Evolutionary conservation across 495 filamentous ascomycete genomes (phyloP).

Genomic region (Xylaria cubensis): DNA sequence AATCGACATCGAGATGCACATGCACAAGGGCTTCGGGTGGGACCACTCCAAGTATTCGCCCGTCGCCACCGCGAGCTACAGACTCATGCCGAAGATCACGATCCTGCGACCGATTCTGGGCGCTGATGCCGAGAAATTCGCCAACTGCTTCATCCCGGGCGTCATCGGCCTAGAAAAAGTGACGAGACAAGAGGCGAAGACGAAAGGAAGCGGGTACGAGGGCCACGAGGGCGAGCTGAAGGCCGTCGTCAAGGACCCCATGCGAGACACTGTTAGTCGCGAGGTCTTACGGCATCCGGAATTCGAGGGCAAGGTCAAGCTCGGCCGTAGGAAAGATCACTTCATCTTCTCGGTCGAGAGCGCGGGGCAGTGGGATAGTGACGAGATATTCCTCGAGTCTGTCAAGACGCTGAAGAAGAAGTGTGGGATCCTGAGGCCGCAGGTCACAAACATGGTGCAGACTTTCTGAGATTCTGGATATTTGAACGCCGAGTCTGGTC

Average conservation of each 20-base stretch:
- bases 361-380: slow-evolving; percentile 89
- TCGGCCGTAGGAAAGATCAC: slow-evolving; percentile 89
- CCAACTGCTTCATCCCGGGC: slow-evolving; percentile 85
- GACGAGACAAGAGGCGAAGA: slow-evolving; percentile 66
- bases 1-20: slow-evolving; percentile 83
- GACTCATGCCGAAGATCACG: slow-evolving; percentile 83
- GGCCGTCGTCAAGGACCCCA: slow-evolving; percentile 83
- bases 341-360: slow-evolving; percentile 98
- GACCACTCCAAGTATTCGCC: slow-evolving; percentile 99
- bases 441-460: slow-evolving; percentile 56
- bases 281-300: slow-evolving; percentile 92
- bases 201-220: slow-evolving; percentile 69
- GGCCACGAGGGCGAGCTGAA: slow-evolving; percentile 77
- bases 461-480: slow-evolving; percentile 1
- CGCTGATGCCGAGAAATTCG: slow-evolving; percentile 85
- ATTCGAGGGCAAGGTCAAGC: slow-evolving; percentile 92
- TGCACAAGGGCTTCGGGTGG: slow-evolving; percentile 89
- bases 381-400: slow-evolving; percentile 87
- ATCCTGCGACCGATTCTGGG: slow-evolving; percentile 85
- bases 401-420: slow-evolving; percentile 86
- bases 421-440: slow-evolving; percentile 49
- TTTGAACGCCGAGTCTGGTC: neutral
- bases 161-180: slow-evolving; percentile 84
- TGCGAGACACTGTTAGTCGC: slow-evolving; percentile 89
- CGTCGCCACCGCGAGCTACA: slow-evolving; percentile 91